Evolutionary conservation across 2,329 filamentous ascomycete species (phyloP), one percentile per base, ranked within the genome.

Genomic region (Cordyceps farinosa): DNA sequence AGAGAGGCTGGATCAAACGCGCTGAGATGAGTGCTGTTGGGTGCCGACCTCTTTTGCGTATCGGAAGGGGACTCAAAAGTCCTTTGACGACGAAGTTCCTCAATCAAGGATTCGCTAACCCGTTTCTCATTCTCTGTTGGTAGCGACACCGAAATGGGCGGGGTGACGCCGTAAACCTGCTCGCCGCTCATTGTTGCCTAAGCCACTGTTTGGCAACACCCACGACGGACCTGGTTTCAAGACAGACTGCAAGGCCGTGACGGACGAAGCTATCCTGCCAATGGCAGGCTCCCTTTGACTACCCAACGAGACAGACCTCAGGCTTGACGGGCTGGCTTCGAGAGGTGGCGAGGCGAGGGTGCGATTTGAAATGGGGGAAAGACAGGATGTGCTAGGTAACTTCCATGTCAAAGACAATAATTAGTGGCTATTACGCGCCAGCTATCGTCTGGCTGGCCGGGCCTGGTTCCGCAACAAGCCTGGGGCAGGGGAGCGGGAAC

Each of bases 61-160:
- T 96, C 95, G 50, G 90, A 83, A 15, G 87, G 84, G 59, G 86
- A 87, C 77, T 98, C 95, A 70, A 97, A 99, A 59, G 95, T 97
- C 77, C 96, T 94, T 77, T 97, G 91, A 47, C 83, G 83, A 74
- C 92, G 92, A 65, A 99, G 80, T 77, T 97, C 93, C 62, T 90
- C 87, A 63, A 97, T 84, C 51, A 99, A 84, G 62, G 88, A 82
- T 68, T 92, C 88, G 70, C 91, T 96, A 57, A 90, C 85, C 67
- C 88, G 83, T 63, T 89, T 85, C 75, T 99, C 94, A 44, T 84
- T 79, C 62, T 89, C 84, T 1, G 90, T 95, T 5, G 95, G 95
- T 30, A 92, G 82, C 29, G 83, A 81, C 13, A 83, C 84, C 27
- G 92, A 96, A 44, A 99, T 91, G 53, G 95, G 90, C 69, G 89